Evolutionary conservation across 768 basidiomycete species (phyloP).

Genomic region (Amanita pseudoporphyria): DNA sequence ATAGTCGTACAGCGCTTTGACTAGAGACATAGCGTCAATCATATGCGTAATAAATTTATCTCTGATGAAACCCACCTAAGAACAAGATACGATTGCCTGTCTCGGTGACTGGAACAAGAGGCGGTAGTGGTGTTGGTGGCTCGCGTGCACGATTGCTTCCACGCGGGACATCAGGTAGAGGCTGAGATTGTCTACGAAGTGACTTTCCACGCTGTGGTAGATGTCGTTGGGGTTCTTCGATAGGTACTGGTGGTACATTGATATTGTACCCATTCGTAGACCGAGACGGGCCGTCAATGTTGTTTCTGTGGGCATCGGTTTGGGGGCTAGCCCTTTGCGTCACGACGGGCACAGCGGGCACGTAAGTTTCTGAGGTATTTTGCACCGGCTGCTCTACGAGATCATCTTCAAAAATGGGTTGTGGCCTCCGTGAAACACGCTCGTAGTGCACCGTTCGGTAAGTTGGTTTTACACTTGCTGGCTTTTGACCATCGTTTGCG

Average conservation of each 20-base stretch:
- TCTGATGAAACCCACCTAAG: neutral
- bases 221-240: neutral
- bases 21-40: constrained; percentile 25
- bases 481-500: constrained; percentile 41
- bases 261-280: neutral
- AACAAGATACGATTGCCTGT: constrained; percentile 5
- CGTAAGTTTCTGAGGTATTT: constrained; percentile 18
- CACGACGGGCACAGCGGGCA: neutral
- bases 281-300: neutral
- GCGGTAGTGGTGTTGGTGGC: neutral
- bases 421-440: constrained; percentile 5
- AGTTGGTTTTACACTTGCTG: neutral
- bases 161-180: constrained; percentile 2
- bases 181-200: constrained; percentile 4
- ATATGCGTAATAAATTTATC: neutral
- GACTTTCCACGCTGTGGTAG: neutral
- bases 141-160: neutral
- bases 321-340: neutral
- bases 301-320: neutral
- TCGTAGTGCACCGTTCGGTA: neutral
- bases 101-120: constrained; percentile 3
- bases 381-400: constrained; percentile 7
- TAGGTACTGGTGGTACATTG: constrained; percentile 1
- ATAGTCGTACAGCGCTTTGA: constrained; percentile 87
- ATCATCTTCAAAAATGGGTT: constrained; percentile 2